These are phyloP conservation scores for Chytriomyces confervae DNA, from an alignment of 192 early-diverging fungal genomes.

Conservation along the genomic window DNA sequence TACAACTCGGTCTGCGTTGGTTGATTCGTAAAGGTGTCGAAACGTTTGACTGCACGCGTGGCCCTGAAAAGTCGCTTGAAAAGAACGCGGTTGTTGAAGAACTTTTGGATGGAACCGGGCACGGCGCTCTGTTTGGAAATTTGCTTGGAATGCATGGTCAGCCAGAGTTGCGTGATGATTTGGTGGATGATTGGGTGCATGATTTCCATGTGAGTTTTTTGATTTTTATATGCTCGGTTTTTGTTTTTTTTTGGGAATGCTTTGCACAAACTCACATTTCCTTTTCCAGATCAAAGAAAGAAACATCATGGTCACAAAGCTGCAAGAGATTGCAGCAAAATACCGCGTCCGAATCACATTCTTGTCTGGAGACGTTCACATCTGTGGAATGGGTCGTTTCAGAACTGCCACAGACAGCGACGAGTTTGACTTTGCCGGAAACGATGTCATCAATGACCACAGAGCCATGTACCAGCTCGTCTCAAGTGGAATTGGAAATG, in stretches of 20 bases:
- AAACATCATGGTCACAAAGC: slow-evolving; percentile 61
- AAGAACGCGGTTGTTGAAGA: background rate
- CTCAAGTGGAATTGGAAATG: slow-evolving; percentile 82
- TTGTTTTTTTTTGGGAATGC: slow-evolving; percentile 57
- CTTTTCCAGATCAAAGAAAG: slow-evolving; percentile 71
- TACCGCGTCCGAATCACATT: slow-evolving; percentile 75
- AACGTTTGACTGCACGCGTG: no score
- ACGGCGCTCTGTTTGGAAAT: slow-evolving; percentile 27
- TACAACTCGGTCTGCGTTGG: background rate
- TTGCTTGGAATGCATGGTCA: slow-evolving; percentile 82
- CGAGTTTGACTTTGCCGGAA: slow-evolving; percentile 24
- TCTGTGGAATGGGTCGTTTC: slow-evolving; percentile 54
- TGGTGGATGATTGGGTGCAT: slow-evolving; percentile 71
- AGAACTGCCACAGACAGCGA: slow-evolving; percentile 71
- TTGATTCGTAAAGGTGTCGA: background rate
- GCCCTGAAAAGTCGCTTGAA: no score
- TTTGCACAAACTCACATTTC: no score
- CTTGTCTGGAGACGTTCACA: slow-evolving; percentile 81
- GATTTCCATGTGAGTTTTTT: slow-evolving; percentile 44
- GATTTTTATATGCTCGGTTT: slow-evolving; percentile 12
- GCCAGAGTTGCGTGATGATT: slow-evolving; percentile 83
- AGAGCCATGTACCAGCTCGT: slow-evolving; percentile 81
- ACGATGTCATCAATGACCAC: slow-evolving; percentile 54
- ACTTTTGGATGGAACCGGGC: background rate
- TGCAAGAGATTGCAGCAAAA: slow-evolving; percentile 70